Evolutionary conservation across 2,329 filamentous ascomycete genomes (phyloP).

Genomic region (Claviceps paspali): DNA sequence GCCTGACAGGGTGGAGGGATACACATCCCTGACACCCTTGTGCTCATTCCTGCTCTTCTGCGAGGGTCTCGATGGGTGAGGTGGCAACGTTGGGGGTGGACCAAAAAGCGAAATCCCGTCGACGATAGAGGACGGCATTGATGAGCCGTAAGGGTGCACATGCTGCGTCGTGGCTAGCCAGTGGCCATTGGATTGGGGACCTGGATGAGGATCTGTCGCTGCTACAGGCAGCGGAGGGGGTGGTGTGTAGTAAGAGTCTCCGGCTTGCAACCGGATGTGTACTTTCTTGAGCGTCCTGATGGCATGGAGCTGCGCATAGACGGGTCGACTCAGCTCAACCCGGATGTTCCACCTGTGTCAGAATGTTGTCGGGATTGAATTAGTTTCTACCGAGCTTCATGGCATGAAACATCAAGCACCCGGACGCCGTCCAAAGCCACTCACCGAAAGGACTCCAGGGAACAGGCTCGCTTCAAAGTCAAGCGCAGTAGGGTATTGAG

Average conservation of each 20-base stretch:
- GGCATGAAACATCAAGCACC: too few species aligned
- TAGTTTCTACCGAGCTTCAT: too few species aligned
- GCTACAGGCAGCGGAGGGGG: conserved; percentile 33
- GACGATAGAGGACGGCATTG: conserved; percentile 7
- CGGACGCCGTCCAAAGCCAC: conserved; percentile 9
- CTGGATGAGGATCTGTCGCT: conserved; percentile 9
- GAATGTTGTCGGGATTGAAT: too few species aligned
- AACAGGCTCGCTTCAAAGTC: conserved; percentile 37
- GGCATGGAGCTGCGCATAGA: conserved; percentile 41
- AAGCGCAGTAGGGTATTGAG: conserved; percentile 45
- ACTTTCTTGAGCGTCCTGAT: conserved; percentile 36
- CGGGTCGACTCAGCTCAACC: conserved; percentile 42
- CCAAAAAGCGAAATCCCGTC: conserved; percentile 9
- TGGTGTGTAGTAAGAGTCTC: conserved; percentile 36
- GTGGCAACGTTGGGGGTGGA: conserved; percentile 16
- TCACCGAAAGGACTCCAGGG: conserved; percentile 41
- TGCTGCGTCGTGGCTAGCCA: conserved; percentile 13
- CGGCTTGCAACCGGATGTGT: conserved; percentile 43
- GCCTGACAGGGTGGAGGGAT: conserved; percentile 38
- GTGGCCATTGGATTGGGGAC: conserved; percentile 21
- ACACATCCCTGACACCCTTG: conserved; percentile 16
- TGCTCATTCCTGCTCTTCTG: conserved; percentile 20
- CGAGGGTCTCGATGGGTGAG: conserved; percentile 20
- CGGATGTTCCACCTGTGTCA: conserved; percentile 45
- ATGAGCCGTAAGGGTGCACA: conserved; percentile 1